Base-by-base conservation (phyloP, 2,329 filamentous ascomycete genomes). In the Ilyonectria sp. region DNA sequence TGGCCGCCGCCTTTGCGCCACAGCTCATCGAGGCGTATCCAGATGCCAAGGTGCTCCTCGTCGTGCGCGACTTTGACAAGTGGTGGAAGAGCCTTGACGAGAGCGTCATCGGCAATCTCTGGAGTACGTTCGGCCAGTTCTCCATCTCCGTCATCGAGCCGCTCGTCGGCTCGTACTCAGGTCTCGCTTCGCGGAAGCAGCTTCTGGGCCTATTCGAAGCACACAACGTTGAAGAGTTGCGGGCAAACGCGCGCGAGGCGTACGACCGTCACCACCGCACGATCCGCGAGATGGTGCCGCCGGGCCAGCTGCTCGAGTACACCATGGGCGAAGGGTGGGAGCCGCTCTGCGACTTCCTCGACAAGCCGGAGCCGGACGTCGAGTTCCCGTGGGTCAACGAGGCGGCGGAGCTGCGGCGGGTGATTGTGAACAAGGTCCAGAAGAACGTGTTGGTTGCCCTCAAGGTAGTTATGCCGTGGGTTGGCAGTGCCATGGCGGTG, bases 271-370 rank as follows among this genome's bases (percentile, higher is more conserved):
- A 82, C 35, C 74, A 79, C 5, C 65, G 64, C 0, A 57, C 72
- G 13, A 69, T 82, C 1, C 68, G 71, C 4, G 76, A 78, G 35
- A 69, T 76, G 43, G 72, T 77, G 19, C 72, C 77, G 0, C 33
- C 67, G 3, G 75, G 59, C 1, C 62, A 68, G n/a, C 58, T 82
- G 21, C 59, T 82, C 6, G 73, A 79, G 57, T 83, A 77, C 63
- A 65, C 65, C 1, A 58, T 82, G 50, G 74, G 70, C 0, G 72
- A 79, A 2, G 82, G 82, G 1, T 82, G 81, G 80, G 77, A 37
- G 17, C 79, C 81, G 3, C 70, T 83, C 8, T 82, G 81, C 57
- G 64, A 74, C 29, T 82, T 83, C 52, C 60, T 83, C 15, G 80
- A 57, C 0, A 79, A 78, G 47, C 68, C 74, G 1, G 67, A 79